Base-by-base conservation (phyloP, 2,329 filamentous ascomycete genomes). In the Colletotrichum plurivorum region DNA sequence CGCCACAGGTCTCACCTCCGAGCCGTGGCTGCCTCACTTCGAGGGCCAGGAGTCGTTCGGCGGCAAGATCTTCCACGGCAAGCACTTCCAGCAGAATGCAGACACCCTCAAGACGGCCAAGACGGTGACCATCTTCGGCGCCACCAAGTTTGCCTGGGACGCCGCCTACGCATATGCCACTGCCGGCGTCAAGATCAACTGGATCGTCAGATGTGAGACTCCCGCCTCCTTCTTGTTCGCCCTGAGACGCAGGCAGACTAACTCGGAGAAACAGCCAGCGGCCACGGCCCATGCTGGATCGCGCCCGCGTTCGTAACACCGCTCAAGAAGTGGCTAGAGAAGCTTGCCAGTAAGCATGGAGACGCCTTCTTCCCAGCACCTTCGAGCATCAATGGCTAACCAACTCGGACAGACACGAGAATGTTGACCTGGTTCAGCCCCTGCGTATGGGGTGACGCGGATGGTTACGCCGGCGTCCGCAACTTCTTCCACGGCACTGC, bases 341-440 rank as follows among this genome's bases (percentile, higher is more conserved):
- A 90, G 73, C 84, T 94, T 4, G 85, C 91, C 2, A 86, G 87
- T 82, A 68, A 63, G 80, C 78, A 2, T 5, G 3, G 1, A 18
- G 4, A 1, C 36, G 4, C 25, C 2, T 18, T 57, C 36, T 5
- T 71, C 58, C 27, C 4, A 70, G 45, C 70, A 16, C 5, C n/a
- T 1, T 36, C 31, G 20, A 20, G 1, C 4, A 20, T 45, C 4
- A 12, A 9, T 52, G 7, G 7, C 18, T 57, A 8, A 46, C 52
- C 1, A 22, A 51, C 12, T 20, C 16, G 1, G 9, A n/a, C 60
- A 83, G 82, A 85, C 25, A 91, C 88, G 0, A 88, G 93, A 0
- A 84, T 93, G 71, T 80, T 94, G 63, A 92, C 89, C 1, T 94
- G 91, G 89, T 89, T 95, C 78, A 90, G 88, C 61, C 92, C 93